phyloP scores from a whole-genome alignment of 345 rosid species.

The Zanthoxylum bungeanum region DNA sequence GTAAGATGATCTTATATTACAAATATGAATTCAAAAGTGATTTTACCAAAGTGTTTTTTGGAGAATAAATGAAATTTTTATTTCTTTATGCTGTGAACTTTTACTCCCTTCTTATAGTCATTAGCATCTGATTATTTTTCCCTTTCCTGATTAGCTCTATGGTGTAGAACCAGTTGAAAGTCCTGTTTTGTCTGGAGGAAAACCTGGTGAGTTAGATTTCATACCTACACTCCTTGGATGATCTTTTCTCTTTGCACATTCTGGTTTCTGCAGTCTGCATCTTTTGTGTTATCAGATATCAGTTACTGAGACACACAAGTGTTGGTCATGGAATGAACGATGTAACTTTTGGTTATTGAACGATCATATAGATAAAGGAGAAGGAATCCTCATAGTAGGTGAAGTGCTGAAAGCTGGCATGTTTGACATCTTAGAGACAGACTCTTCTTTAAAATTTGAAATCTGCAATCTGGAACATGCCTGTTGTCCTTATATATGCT shows the following conservation, averaged over 20 bases:
- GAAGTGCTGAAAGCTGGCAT: not conserved
- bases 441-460: not conserved
- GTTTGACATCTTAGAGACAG: not conserved
- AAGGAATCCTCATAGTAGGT: not conserved
- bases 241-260: not conserved
- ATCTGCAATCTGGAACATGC: not conserved
- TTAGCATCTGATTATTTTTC: slow-evolving; percentile 15
- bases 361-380: not conserved
- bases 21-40: not conserved
- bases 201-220: slow-evolving; percentile 60
- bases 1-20: slow-evolving; percentile 27
- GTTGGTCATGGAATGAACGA: not conserved
- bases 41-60: not conserved
- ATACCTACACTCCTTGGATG: not conserved
- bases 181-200: slow-evolving; percentile 74
- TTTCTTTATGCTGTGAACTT: not conserved
- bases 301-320: not conserved
- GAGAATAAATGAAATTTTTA: not conserved
- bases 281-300: not conserved
- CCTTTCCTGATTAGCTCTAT: slow-evolving; percentile 43
- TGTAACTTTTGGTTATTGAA: not conserved
- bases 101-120: not conserved
- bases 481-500: not conserved
- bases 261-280: not conserved
- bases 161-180: slow-evolving; percentile 92